A percentile compares a stretch with the other conserved stretches of the same genome.
Conservation (phyloP, 768 basidiomycete species). For the Fibroporia radiculosa region DNA sequence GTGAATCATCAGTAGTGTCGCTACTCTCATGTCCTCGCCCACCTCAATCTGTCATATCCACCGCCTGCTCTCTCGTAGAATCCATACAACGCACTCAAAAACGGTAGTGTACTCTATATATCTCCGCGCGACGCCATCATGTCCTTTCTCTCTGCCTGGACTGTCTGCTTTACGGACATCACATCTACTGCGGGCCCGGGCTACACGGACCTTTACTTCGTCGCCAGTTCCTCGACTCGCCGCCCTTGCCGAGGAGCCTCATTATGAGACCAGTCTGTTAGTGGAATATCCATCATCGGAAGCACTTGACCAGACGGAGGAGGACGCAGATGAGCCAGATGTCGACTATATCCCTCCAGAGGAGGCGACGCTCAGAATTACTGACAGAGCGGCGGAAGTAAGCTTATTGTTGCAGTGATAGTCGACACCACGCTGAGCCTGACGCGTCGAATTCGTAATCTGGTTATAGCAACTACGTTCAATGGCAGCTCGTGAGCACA, state of each 20-base stretch:
- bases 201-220: background rate
- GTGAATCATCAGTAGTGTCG: too few species aligned
- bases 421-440: background rate
- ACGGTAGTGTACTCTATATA: too few species aligned
- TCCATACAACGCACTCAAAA: too few species aligned
- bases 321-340: conserved; percentile 57
- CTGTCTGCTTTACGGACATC: too few species aligned
- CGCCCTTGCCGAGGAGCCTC: conserved; percentile 34
- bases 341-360: conserved; percentile 48
- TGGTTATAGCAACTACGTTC: conserved; percentile 67
- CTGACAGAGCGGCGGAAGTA: conserved; percentile 74
- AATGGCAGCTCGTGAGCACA: conserved; percentile 59
- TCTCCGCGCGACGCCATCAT: too few species aligned
- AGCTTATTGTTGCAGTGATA: conserved; percentile 11
- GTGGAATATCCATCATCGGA: conserved; percentile 39
- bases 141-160: too few species aligned
- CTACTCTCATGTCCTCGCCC: too few species aligned
- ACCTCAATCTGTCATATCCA: too few species aligned
- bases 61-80: too few species aligned
- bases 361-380: conserved; percentile 50
- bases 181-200: too few species aligned
- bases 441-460: background rate
- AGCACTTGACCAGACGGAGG: conserved; percentile 10
- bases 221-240: conserved; percentile 14
- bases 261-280: conserved; percentile 31